phyloP scores from a whole-genome alignment of 2,329 filamentous ascomycete genomes.

The Aquanectria penicillioides region DNA sequence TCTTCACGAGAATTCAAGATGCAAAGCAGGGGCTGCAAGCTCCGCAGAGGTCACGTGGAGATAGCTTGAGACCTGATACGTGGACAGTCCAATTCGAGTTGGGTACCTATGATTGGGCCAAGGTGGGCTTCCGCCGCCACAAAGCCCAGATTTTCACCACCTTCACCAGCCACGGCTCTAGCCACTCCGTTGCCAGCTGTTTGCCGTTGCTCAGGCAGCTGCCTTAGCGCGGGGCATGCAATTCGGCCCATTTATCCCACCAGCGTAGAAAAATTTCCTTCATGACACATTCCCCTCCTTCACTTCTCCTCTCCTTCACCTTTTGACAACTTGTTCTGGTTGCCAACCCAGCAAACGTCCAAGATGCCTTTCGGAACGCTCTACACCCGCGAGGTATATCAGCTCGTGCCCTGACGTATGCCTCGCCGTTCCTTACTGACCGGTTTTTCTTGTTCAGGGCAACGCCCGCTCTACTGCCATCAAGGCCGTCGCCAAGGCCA shows the following conservation, averaged over 20 bases:
- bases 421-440: conserved; percentile 46
- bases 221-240: conserved; percentile 48
- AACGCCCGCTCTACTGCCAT: conserved; percentile 92
- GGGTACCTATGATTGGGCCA: not conserved
- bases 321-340: conserved; percentile 42
- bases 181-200: conserved; percentile 25
- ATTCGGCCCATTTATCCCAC: conserved; percentile 40
- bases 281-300: conserved; percentile 35
- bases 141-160: conserved; percentile 13
- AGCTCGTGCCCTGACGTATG: conserved; percentile 30
- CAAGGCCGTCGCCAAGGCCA: conserved; percentile 95
- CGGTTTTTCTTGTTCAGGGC: conserved; percentile 62
- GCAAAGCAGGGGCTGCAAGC: conserved; percentile 19
- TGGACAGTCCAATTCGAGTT: not conserved
- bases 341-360: conserved; percentile 48
- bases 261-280: conserved; percentile 47
- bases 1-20: conserved; percentile 36
- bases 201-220: conserved; percentile 39
- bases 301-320: conserved; percentile 29
- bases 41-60: conserved; percentile 40
- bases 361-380: conserved; percentile 98
- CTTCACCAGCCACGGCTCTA: conserved; percentile 30
- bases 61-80: conserved; percentile 12
- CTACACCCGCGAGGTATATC: conserved; percentile 81
- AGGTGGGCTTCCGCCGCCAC: conserved; percentile 22